A percentile compares a stretch with the other conserved stretches of the same genome.
Evolutionary conservation across 1,139 yeast species (phyloP).

Genomic region (Candida sojae): DNA sequence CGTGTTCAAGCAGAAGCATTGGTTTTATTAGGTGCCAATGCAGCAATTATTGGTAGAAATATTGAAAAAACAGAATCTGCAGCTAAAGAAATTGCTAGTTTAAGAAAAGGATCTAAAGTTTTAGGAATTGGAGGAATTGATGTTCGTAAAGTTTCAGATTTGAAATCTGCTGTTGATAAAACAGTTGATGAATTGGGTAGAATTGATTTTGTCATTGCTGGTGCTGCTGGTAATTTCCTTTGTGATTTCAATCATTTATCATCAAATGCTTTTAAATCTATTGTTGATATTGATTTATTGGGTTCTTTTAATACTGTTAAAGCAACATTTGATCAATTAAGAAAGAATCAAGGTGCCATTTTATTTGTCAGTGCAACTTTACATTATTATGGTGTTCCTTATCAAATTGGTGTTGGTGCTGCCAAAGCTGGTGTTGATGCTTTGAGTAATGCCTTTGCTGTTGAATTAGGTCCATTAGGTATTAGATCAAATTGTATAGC

Average conservation of each 20-base stretch:
- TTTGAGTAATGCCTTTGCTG: constrained; percentile 78
- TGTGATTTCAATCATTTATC: constrained; percentile 79
- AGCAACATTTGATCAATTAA: constrained; percentile 71
- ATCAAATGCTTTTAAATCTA: constrained; percentile 86
- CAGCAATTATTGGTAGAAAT: constrained; percentile 86
- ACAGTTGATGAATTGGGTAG: constrained; percentile 71
- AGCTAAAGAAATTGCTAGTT: constrained; percentile 61
- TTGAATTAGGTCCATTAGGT: constrained; percentile 90
- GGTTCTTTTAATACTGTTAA: constrained; percentile 90
- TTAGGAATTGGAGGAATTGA: constrained; percentile 74
- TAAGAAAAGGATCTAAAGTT: constrained; percentile 68
- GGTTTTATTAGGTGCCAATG: constrained; percentile 83
- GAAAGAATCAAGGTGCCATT: constrained; percentile 67
- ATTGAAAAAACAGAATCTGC: constrained; percentile 63
- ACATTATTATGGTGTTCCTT: constrained; percentile 88
- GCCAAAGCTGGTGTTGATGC: constrained; percentile 98
- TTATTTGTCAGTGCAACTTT: constrained; percentile 90
- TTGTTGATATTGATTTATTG: constrained; percentile 79
- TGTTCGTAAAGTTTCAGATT: constrained; percentile 66
- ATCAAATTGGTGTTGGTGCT: constrained; percentile 88
- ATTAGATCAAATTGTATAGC: constrained; percentile 83
- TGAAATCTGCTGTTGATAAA: constrained; percentile 61
- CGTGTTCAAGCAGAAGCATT: constrained; percentile 87
- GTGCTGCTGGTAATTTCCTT: constrained; percentile 95
- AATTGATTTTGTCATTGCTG: constrained; percentile 87